Percentiles rank a stretch among this genome's conserved stretches.
Conservation (phyloP, 2,329 filamentous ascomycete species). For the Epichloe scottii region DNA sequence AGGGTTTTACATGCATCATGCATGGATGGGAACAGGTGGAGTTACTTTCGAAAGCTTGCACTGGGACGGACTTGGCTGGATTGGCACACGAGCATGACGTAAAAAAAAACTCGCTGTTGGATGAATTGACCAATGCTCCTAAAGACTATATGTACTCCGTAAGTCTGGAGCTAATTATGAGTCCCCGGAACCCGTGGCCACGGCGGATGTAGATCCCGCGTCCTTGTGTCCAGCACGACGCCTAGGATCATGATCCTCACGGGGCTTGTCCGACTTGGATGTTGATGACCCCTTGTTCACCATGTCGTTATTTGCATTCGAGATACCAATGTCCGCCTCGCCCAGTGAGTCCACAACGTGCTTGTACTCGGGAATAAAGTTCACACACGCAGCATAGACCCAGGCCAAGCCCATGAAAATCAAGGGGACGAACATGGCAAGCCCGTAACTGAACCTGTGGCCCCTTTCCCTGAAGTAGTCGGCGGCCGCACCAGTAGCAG, state of each 20-base stretch:
- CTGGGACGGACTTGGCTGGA: too few species aligned
- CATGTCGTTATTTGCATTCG: neutral
- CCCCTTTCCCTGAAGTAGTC: conserved; percentile 32
- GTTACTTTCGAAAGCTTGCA: too few species aligned
- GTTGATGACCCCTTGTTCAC: neutral
- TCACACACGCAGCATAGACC: conserved; percentile 47
- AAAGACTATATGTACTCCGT: too few species aligned
- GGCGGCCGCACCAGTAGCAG: conserved; percentile 55
- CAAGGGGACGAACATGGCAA: conserved; percentile 55
- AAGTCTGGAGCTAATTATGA: neutral
- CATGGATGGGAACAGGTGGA: too few species aligned
- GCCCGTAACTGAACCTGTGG: conserved; percentile 31
- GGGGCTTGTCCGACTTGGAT: neutral
- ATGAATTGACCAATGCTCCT: neutral
- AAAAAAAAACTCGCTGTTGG: too few species aligned
- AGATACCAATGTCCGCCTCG: conserved; percentile 28
- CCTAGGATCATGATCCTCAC: neutral
- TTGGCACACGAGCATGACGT: too few species aligned
- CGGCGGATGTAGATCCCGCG: neutral
- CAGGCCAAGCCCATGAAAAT: conserved; percentile 43
- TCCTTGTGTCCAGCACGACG: neutral
- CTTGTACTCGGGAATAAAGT: conserved; percentile 53
- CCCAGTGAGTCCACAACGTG: conserved; percentile 47
- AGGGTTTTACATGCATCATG: too few species aligned
- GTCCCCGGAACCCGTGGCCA: neutral